These are phyloP conservation scores for Daldinia childiae DNA, from an alignment of 495 filamentous ascomycete genomes.

Conservation along the genomic window DNA sequence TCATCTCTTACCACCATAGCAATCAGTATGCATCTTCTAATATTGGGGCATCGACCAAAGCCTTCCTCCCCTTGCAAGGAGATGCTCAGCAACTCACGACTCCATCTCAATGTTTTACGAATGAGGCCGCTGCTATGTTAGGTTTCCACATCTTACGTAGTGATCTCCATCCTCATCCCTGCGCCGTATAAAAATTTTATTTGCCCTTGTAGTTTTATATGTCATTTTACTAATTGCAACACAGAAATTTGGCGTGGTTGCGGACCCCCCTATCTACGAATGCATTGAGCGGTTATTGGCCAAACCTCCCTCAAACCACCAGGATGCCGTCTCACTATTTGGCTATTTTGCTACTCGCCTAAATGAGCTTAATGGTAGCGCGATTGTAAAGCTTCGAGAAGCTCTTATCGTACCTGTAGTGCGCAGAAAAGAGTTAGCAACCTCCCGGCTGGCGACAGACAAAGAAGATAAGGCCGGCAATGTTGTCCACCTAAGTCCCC, in stretches of 20 bases:
- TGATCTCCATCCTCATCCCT: slow-evolving; percentile 77
- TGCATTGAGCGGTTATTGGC: slow-evolving; percentile 75
- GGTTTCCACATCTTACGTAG: slow-evolving; percentile 78
- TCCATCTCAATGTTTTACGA: slow-evolving; percentile 82
- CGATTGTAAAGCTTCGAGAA: slow-evolving; percentile 66
- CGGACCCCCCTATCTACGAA: slow-evolving; percentile 78
- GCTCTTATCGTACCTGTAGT: slow-evolving; percentile 76
- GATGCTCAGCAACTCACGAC: slow-evolving; percentile 68
- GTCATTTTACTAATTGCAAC: slow-evolving; percentile 8
- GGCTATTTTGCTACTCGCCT: slow-evolving; percentile 82
- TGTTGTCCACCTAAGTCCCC: slow-evolving; percentile 64
- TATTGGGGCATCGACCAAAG: slow-evolving; percentile 61
- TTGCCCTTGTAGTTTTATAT: background rate
- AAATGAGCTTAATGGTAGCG: slow-evolving; percentile 71
- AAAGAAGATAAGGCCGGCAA: slow-evolving; percentile 39
- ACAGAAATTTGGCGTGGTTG: slow-evolving; percentile 79
- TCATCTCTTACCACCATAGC: slow-evolving; percentile 76
- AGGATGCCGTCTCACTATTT: slow-evolving; percentile 75
- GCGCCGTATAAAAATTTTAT: slow-evolving; percentile 25
- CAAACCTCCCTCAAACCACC: slow-evolving; percentile 71
- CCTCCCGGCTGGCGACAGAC: slow-evolving; percentile 38
- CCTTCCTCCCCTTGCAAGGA: slow-evolving; percentile 79
- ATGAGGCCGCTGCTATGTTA: slow-evolving; percentile 77
- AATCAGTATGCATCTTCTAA: slow-evolving; percentile 77
- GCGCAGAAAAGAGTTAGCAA: slow-evolving; percentile 38